Conservation (phyloP, 139 green algal genomes). For the Chlamydomonas incerta region DNA sequence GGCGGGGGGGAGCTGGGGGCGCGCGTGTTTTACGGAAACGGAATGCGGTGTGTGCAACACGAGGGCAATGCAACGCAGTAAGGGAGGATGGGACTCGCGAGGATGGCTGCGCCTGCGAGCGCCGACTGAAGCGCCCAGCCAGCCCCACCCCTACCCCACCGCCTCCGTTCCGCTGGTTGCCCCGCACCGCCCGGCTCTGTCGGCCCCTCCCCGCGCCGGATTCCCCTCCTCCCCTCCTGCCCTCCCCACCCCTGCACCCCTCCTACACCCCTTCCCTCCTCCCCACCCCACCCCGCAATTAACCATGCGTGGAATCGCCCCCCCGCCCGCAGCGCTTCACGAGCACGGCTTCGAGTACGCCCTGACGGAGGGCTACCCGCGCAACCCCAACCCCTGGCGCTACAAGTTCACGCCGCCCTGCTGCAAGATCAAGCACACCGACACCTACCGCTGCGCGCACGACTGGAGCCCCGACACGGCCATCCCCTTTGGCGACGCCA, state of each 20-base stretch:
- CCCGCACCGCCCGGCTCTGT: too few species aligned
- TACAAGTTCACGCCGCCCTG: conserved; percentile 60
- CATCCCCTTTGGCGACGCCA: conserved; percentile 52
- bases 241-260: not conserved
- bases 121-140: too few species aligned
- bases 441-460: conserved; percentile 56
- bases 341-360: conserved; percentile 62
- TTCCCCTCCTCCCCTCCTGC: too few species aligned
- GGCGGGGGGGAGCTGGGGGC: not conserved
- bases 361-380: conserved; percentile 50
- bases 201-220: too few species aligned
- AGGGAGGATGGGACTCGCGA: too few species aligned
- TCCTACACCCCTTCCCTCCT: not conserved
- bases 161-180: too few species aligned
- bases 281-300: not conserved
- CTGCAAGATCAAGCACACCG: conserved; percentile 57
- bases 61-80: too few species aligned
- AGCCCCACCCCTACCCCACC: too few species aligned
- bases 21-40: too few species aligned
- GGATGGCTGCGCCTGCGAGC: too few species aligned
- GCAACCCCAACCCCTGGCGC: conserved; percentile 59
- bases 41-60: too few species aligned
- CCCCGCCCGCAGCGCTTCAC: conserved; percentile 46
- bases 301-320: too few species aligned
- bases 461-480: conserved; percentile 55